Evolutionary conservation across 768 basidiomycete species (phyloP).

Genomic region (Pluteus cervinus): DNA sequence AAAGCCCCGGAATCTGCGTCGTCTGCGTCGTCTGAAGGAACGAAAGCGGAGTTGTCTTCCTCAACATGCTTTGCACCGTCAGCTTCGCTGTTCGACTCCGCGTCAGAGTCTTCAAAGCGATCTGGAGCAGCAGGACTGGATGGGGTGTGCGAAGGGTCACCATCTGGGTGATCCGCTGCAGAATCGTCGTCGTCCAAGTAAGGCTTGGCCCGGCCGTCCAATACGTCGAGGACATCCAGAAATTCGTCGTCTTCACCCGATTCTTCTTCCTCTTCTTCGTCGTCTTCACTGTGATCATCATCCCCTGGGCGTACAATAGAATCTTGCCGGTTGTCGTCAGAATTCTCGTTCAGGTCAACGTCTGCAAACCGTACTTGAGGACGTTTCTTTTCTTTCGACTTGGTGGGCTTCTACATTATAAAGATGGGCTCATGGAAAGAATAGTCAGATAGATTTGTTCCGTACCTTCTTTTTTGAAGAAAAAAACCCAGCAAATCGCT

Average conservation of each 20-base stretch:
- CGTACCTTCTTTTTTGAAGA: conserved; percentile 33
- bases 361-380: conserved; percentile 39
- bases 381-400: conserved; percentile 23
- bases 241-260: conserved; percentile 49
- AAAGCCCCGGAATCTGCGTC: conserved; percentile 52
- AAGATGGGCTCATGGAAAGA: conserved; percentile 9
- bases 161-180: too few species aligned
- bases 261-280: conserved; percentile 35
- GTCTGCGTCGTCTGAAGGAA: conserved; percentile 45
- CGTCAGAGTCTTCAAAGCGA: conserved; percentile 30
- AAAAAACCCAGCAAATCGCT: conserved; percentile 68
- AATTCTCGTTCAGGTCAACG: conserved; percentile 64
- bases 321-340: conserved; percentile 25
- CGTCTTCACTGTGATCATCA: conserved; percentile 31
- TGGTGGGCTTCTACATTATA: conserved; percentile 21
- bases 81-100: conserved; percentile 25
- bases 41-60: conserved; percentile 38
- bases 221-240: conserved; percentile 58
- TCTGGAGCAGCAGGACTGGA: conserved; percentile 11
- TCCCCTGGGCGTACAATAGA: too few species aligned
- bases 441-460: neutral
- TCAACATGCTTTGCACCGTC: conserved; percentile 31
- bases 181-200: conserved; percentile 32
- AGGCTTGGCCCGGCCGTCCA: conserved; percentile 56
- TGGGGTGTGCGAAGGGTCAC: conserved; percentile 8